Percentiles rank a stretch among this genome's conserved stretches.
These are phyloP conservation scores for Colletotrichum sp. DNA, from an alignment of 2,329 filamentous ascomycete genomes.

Conservation along the genomic window DNA sequence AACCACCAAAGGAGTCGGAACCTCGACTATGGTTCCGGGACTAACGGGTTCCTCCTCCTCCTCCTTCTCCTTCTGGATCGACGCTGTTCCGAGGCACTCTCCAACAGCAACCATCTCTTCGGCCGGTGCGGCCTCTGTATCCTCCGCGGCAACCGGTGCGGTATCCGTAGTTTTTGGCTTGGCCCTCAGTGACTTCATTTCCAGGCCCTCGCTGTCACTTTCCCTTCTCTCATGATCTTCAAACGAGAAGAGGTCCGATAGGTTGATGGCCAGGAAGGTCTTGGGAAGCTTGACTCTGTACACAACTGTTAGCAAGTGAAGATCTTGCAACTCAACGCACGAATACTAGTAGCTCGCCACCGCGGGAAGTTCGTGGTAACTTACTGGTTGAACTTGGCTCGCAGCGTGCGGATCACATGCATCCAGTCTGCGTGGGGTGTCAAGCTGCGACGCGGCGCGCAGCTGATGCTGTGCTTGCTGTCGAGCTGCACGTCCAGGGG, in stretches of 20 bases:
- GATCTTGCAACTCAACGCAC: neutral
- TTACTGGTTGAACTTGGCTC: conserved; percentile 94
- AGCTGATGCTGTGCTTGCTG: conserved; percentile 94
- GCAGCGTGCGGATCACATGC: conserved; percentile 91
- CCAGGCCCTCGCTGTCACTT: conserved; percentile 51
- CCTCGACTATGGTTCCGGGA: neutral
- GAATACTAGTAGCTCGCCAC: neutral
- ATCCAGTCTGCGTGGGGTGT: conserved; percentile 96
- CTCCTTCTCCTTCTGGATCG: neutral
- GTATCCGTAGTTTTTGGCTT: conserved; percentile 24
- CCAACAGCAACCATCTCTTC: conserved; percentile 19
- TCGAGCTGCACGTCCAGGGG: conserved; percentile 96
- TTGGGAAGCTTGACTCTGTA: conserved; percentile 68
- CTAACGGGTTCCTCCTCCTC: neutral
- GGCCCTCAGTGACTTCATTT: conserved; percentile 47
- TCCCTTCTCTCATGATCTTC: conserved; percentile 60
- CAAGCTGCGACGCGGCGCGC: conserved; percentile 85
- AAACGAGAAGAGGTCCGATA: conserved; percentile 67
- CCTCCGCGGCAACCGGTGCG: neutral
- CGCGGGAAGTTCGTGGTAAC: conserved; percentile 35
- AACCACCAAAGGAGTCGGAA: neutral
- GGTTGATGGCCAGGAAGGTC: conserved; percentile 68
- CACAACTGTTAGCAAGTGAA: neutral
- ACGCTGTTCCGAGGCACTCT: neutral
- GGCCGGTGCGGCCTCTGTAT: neutral